Evolutionary conservation across 768 basidiomycete genomes (phyloP), one percentile per base, ranked within the genome.

Genomic region (Leucosporidium yakuticum): DNA sequence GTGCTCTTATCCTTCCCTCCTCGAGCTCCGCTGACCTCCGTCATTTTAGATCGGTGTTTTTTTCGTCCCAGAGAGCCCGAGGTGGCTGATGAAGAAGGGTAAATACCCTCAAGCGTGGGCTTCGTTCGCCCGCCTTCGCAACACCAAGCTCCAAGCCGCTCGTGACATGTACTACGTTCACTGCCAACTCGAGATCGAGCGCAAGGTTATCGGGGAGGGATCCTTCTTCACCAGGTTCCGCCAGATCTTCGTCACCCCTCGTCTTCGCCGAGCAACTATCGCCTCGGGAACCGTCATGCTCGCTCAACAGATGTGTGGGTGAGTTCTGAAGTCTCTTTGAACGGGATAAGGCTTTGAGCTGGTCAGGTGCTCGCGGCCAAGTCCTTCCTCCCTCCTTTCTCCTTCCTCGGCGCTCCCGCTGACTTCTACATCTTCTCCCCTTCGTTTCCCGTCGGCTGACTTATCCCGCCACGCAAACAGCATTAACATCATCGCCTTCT

Each of bases 31-130:
- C 19, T 19, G 6, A n/a, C 19, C 5, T 19, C 4, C 19, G 4
- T 4, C 49, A n/a, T 50, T 19, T 7, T 6, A 19, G 27, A 27
- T 83, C 66, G 80, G 81, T 4, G 82, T 85, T 70, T 85, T 80
- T 76, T 83, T 85, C 75, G 85, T 84, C 74, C 84, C 85, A 58
- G 84, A 83, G 67, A 69, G 73, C 17, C 65, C 75, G 27, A 68
- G 80, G 55, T 81, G 81, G 81, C 70, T 79, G 51, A 80, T 81
- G 77, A 80, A 80, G 71, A 77, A 81, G 65, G 69, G 69, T 49
- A 70, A 76, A 56, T 78, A 79, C 73, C 69, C 62, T 20, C 70
- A 79, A 34, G 80, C 79, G 4, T 80, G 77, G 73, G 39, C 70
- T 23, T 79, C 79, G 15, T 75, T 80, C 66, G 62, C 71, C 36